These are phyloP conservation scores for Metarhizium anisopliae DNA, from an alignment of 2,329 filamentous ascomycete species.

Conservation along the genomic window DNA sequence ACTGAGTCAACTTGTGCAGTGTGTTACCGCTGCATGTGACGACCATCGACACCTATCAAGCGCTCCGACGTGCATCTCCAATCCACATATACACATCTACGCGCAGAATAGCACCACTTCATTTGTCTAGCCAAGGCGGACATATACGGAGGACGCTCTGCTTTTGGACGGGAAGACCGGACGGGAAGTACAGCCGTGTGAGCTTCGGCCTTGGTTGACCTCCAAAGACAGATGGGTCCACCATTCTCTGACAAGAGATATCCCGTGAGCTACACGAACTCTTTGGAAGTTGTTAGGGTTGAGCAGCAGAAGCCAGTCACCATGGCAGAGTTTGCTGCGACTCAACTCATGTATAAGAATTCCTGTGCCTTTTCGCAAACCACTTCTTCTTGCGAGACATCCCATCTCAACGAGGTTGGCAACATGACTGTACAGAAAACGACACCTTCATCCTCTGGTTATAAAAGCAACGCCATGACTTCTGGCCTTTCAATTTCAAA, in stretches of 20 bases:
- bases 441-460: slow-evolving; percentile 13
- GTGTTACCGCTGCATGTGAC: neutral
- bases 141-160: neutral
- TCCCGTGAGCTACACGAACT: slow-evolving; percentile 23
- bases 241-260: slow-evolving; percentile 18
- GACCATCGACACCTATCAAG: neutral
- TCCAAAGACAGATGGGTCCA: slow-evolving; percentile 17
- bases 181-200: neutral
- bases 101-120: neutral
- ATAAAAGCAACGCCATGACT: slow-evolving; percentile 6
- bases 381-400: slow-evolving; percentile 14
- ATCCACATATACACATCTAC: neutral
- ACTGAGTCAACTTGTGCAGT: neutral
- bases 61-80: neutral
- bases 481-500: slow-evolving; percentile 10
- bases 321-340: slow-evolving; percentile 16
- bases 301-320: slow-evolving; percentile 20
- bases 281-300: slow-evolving; percentile 12
- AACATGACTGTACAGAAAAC: neutral
- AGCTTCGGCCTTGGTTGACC: slow-evolving; percentile 8
- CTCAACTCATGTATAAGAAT: slow-evolving; percentile 15
- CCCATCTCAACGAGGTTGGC: neutral
- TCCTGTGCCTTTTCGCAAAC: slow-evolving; percentile 14
- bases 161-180: neutral
- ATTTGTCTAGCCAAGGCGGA: neutral